A percentile compares a stretch with the other conserved stretches of the same genome.
These are phyloP conservation scores for Dittrichia graveolens DNA, from an alignment of 129 eudicot genomes.

Conservation along the genomic window DNA sequence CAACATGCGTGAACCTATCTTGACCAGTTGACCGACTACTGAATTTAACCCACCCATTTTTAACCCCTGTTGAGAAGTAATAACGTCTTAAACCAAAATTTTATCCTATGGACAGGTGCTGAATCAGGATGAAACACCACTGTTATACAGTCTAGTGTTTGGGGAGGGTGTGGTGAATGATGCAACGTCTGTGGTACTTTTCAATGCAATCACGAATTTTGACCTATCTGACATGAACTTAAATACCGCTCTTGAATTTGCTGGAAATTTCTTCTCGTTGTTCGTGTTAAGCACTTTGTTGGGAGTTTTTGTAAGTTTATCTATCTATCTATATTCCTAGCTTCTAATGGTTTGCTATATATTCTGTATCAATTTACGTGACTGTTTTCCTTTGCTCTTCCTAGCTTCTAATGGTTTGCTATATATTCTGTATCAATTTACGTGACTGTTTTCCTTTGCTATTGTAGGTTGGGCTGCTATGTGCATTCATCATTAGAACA, in stretches of 20 bases:
- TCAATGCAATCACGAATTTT: constrained; percentile 63
- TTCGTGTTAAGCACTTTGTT: constrained; percentile 69
- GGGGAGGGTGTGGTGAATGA: constrained; percentile 97
- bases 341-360: neutral
- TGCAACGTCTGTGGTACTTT: constrained; percentile 88
- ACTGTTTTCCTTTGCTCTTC: constrained; percentile 11
- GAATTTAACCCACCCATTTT: neutral
- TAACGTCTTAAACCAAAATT: neutral
- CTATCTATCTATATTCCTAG: neutral
- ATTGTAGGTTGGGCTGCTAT: constrained; percentile 71
- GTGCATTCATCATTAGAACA: constrained; percentile 63
- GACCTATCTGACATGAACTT: constrained; percentile 56
- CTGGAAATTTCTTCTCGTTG: constrained; percentile 46
- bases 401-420: neutral
- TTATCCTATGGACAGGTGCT: constrained; percentile 56
- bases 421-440: neutral
- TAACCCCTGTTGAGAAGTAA: neutral
- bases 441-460: constrained; percentile 11
- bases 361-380: neutral
- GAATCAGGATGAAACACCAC: constrained; percentile 77
- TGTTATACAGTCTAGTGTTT: constrained; percentile 76
- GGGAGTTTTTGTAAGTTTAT: constrained; percentile 65
- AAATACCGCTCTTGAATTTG: constrained; percentile 37
- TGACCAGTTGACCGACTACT: neutral
- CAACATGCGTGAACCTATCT: neutral